These are phyloP conservation scores for Claviceps pazoutovae DNA, from an alignment of 2,329 filamentous ascomycete species.

Conservation along the genomic window DNA sequence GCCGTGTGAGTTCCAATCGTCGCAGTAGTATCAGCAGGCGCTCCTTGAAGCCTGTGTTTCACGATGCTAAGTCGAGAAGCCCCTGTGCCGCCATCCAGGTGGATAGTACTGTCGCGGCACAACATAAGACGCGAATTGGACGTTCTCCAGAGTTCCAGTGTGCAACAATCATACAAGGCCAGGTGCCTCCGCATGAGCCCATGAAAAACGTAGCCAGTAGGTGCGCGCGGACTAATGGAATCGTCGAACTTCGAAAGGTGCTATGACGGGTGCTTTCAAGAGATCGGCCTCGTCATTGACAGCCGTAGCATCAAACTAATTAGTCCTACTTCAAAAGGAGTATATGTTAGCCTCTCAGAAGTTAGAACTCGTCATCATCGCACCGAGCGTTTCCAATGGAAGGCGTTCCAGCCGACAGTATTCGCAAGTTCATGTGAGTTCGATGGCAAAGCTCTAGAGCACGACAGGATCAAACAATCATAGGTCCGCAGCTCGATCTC, in stretches of 20 bases:
- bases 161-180: conserved; percentile 35
- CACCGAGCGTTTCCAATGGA: too few relatives aligned
- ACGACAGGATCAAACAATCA: too few relatives aligned
- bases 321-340: too few relatives aligned
- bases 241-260: conserved; percentile 18
- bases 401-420: too few relatives aligned
- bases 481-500: too few relatives aligned
- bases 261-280: conserved; percentile 16
- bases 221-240: conserved; percentile 17
- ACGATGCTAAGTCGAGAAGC: conserved; percentile 77
- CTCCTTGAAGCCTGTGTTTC: conserved; percentile 30
- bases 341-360: too few relatives aligned
- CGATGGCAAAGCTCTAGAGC: too few relatives aligned
- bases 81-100: conserved; percentile 79
- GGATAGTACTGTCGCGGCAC: conserved; percentile 75
- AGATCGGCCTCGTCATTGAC: not conserved
- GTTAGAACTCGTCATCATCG: too few relatives aligned
- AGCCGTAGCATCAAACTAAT: not conserved
- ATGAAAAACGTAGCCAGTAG: conserved; percentile 19
- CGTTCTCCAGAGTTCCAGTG: conserved; percentile 61
- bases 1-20: conserved; percentile 11
- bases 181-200: conserved; percentile 14
- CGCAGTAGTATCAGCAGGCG: conserved; percentile 18
- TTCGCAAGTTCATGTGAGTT: too few relatives aligned
- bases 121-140: conserved; percentile 77